phyloP scores from a whole-genome alignment of 1,139 yeast species.

The Candida freyschussii region DNA sequence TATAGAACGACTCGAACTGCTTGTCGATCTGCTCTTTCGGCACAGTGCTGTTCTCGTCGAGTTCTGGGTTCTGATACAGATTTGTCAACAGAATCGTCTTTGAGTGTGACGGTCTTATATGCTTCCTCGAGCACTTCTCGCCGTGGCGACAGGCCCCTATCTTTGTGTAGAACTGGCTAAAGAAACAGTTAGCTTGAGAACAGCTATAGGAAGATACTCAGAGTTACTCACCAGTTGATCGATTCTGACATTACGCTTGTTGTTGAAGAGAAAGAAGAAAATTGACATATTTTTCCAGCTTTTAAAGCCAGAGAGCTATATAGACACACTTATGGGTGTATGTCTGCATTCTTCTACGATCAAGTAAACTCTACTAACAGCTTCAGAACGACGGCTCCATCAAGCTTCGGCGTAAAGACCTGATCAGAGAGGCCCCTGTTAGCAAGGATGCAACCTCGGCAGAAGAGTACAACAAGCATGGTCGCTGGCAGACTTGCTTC shows the following conservation, averaged over 20 bases:
- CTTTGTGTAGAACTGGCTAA: constrained; percentile 60
- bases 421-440: constrained; percentile 18
- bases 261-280: too few species aligned
- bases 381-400: constrained; percentile 43
- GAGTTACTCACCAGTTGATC: constrained; percentile 13
- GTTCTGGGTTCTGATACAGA: constrained; percentile 61
- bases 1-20: constrained; percentile 61
- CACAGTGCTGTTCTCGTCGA: constrained; percentile 10
- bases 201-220: not conserved
- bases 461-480: constrained; percentile 13
- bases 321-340: too few species aligned
- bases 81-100: constrained; percentile 64
- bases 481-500: constrained; percentile 39
- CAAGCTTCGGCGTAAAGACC: constrained; percentile 42
- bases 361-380: constrained; percentile 6
- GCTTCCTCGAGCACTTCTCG: constrained; percentile 77
- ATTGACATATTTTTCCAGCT: too few species aligned
- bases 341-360: constrained; percentile 4
- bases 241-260: constrained; percentile 18
- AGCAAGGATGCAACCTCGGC: constrained; percentile 9
- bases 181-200: constrained; percentile 11
- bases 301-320: too few species aligned
- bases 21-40: constrained; percentile 40
- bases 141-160: constrained; percentile 96
- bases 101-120: constrained; percentile 65